A percentile compares a stretch with the other conserved stretches of the same genome.
Evolutionary conservation across 2,329 filamentous ascomycete species (phyloP).

Genomic region (Elsinoe fawcettii): DNA sequence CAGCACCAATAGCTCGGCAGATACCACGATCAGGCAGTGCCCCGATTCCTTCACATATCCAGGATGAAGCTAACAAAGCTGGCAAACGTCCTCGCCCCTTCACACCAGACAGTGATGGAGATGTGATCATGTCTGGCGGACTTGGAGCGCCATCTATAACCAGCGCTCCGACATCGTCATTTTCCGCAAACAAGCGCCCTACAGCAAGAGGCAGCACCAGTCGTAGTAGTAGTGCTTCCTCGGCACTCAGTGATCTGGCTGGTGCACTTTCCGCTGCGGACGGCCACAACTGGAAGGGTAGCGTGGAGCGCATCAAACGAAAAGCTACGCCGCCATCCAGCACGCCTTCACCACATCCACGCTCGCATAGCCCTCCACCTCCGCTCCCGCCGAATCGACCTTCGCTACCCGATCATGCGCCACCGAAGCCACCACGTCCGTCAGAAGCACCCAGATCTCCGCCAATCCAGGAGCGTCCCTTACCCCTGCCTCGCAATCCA

Average conservation of each 20-base stretch:
- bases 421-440: constrained; percentile 2
- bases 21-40: constrained; percentile 10
- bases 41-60: constrained; percentile 8
- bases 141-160: background rate
- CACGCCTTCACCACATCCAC: background rate
- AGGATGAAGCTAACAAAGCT: background rate
- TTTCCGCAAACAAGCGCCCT: background rate
- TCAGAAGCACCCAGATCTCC: constrained; percentile 4
- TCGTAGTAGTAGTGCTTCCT: background rate
- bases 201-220: background rate
- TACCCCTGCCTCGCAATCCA: constrained; percentile 28
- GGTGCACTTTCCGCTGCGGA: constrained; percentile 1
- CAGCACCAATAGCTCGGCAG: background rate
- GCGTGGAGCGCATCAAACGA: constrained; percentile 3
- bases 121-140: constrained; percentile 1
- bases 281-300: background rate
- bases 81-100: background rate
- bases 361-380: background rate
- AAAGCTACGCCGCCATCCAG: background rate
- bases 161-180: background rate
- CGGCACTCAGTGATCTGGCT: constrained; percentile 7
- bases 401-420: background rate
- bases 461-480: constrained; percentile 23
- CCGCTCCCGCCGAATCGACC: background rate
- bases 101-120: background rate